phyloP scores from a whole-genome alignment of 768 basidiomycete genomes.

The Trametes cubensis region DNA sequence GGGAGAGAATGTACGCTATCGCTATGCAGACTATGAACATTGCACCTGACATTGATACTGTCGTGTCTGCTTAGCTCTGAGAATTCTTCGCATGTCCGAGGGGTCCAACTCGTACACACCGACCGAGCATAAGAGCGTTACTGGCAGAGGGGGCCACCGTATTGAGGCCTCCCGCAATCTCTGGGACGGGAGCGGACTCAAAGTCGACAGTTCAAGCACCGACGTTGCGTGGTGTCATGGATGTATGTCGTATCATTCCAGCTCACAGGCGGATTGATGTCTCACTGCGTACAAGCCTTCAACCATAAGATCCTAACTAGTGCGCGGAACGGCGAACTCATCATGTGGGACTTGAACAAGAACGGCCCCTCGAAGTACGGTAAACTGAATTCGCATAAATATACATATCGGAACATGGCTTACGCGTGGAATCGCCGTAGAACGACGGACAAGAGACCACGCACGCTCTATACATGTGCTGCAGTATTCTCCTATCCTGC shows the following conservation, averaged over 20 bases:
- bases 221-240: slow-evolving; percentile 82
- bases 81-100: slow-evolving; percentile 54
- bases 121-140: slow-evolving; percentile 52
- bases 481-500: slow-evolving; percentile 66
- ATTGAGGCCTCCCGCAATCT: slow-evolving; percentile 76
- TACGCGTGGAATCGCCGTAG: not conserved
- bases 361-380: slow-evolving; percentile 70
- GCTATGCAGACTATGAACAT: slow-evolving; percentile 27
- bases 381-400: slow-evolving; percentile 33
- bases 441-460: slow-evolving; percentile 68
- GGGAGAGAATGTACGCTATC: slow-evolving; percentile 71
- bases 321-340: slow-evolving; percentile 78
- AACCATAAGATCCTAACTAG: slow-evolving; percentile 79
- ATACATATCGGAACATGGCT: not conserved
- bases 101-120: slow-evolving; percentile 32
- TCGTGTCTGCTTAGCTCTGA: slow-evolving; percentile 27
- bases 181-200: slow-evolving; percentile 78
- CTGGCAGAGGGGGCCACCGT: slow-evolving; percentile 63
- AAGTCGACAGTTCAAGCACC: slow-evolving; percentile 76
- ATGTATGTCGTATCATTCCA: slow-evolving; percentile 22
- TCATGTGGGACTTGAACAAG: slow-evolving; percentile 81
- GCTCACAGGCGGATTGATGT: not conserved
- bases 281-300: slow-evolving; percentile 49
- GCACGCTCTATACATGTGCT: slow-evolving; percentile 72
- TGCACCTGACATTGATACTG: slow-evolving; percentile 50